Evolutionary conservation across 306 rosid genomes (phyloP), one percentile per base, ranked within the genome.

Genomic region (Vigna hirtella): DNA sequence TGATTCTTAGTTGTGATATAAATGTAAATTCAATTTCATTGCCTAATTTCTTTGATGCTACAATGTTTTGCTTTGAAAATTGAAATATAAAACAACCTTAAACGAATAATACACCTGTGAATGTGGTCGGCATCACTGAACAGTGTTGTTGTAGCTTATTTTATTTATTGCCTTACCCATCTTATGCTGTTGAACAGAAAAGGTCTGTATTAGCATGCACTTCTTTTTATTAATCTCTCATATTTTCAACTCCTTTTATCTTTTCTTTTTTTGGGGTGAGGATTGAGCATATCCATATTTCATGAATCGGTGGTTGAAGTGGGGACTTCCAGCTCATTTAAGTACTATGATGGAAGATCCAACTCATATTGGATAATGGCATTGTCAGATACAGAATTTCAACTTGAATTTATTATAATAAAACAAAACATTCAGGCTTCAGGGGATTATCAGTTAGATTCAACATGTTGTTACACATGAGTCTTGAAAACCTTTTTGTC

Each of bases 1-100:
- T 66, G 67, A 78, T 78, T 73, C 76, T 64, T 69, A 45, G 53
- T 70, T 80, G 70, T 72, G 79, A 83, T 55, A 72, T 66, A 73
- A 77, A 70, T 81, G 57, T 78, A 77, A 32, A 77, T 73, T 72
- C 68, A 43, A 62, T 61, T 61, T 45, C 57, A 34, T 45, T 77
- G 58, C 59, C 53, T 51, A 16, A 7, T 62, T 62, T 71, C 45
- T 51, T 66, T 45, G 52, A 79, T 73, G 63, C 22, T 24, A 67
- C 61, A 14, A 16, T 76, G 48, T 57, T 66, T 42, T 62, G 13
- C 34, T 48, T 49, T 48, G 83, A 26, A 57, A 50, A 51, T 48
- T 76, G 26, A 28, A 30, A 57, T 57, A 30, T 62, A 47, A 69
- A 77, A 57, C 9, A 36, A 7, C 26, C 52, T 52, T 43, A 45